Evolutionary conservation across 257 asterid genomes (phyloP).

Genomic region (Echium plantagineum): DNA sequence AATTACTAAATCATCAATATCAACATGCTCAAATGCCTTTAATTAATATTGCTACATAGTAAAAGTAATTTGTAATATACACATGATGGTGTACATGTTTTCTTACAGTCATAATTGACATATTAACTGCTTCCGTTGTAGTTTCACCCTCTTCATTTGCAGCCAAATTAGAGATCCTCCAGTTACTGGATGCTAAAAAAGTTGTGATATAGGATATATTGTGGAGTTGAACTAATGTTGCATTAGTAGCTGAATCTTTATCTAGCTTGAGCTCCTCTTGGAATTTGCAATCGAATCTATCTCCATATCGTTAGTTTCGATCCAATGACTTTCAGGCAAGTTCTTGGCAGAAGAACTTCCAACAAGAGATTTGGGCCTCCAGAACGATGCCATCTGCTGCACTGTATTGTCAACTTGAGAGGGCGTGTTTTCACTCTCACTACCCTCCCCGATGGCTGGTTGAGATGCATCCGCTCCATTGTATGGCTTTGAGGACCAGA

Average conservation of each 20-base stretch:
- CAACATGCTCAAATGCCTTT: too few relatives aligned
- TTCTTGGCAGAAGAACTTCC: constrained; percentile 27
- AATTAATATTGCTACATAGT: too few relatives aligned
- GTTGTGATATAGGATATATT: constrained; percentile 9
- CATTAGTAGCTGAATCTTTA: constrained; percentile 28
- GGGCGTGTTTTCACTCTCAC: constrained; percentile 29
- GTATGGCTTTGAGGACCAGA: constrained; percentile 19
- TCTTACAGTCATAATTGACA: background rate
- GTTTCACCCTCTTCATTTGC: constrained; percentile 1
- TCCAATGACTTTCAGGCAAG: constrained; percentile 25
- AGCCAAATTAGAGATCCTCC: background rate
- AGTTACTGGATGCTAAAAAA: too few relatives aligned
- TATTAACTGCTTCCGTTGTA: background rate
- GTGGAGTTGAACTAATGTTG: constrained; percentile 40
- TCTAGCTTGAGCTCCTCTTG: constrained; percentile 32
- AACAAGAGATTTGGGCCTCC: constrained; percentile 37
- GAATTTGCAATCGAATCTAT: constrained; percentile 33
- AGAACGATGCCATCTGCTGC: constrained; percentile 32
- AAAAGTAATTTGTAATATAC: too few relatives aligned
- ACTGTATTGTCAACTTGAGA: constrained; percentile 23
- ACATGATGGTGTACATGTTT: background rate
- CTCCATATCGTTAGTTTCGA: constrained; percentile 41
- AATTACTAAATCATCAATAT: too few relatives aligned
- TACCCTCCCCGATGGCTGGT: constrained; percentile 30
- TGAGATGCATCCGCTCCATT: constrained; percentile 16